Evolutionary conservation across 2,329 filamentous ascomycete genomes (phyloP), one percentile per base, ranked within the genome.

Genomic region (Nemania diffusa): DNA sequence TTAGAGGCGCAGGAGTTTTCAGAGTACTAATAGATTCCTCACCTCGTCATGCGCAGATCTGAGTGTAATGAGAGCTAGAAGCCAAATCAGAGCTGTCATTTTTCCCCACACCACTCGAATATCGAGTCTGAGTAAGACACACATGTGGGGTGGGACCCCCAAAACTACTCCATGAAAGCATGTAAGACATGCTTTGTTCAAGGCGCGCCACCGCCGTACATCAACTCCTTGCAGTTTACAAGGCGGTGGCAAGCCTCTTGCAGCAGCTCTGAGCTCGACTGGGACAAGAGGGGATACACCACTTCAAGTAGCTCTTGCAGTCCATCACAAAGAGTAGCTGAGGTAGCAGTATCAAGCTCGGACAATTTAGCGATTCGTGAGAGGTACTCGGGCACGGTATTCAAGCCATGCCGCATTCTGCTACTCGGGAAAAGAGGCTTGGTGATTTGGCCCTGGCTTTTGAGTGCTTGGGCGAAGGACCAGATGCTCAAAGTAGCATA

Each of bases 401-500:
- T 74, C 15, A 81, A 78, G 51, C 73, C 75, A 44, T 71, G 67
- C 37, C 65, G 69, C 7, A 71, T 42, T 34, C 52, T 40, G 17
- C 64, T 40, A n/a, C 64, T 67, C 5, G 70, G 62, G 13, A 75
- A 71, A 40, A 62, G 65, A 8, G 71, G 80, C 76, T 7, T 90
- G 84, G n/a, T 84, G 81, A 11, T 86, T 85, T 4, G 91, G 0
- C 89, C 84, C 68, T 73, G 65, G 40, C 56, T 71, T 0, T 88
- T 91, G 15, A 95, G 81, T 0, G 94, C 92, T 73, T 90, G 93
- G 2, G 93, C 93, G 75, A 95, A 97, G 3, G 89, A 91, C 93
- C 93, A 97, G 11, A 97, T 93, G 56, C 93, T 91, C 60, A 97
- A 82, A 0, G 90, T 89, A 0, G 94, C 92, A 73, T 95, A 95